Conservation (phyloP, 495 filamentous ascomycete genomes). For the Lophiotrema nucula region DNA sequence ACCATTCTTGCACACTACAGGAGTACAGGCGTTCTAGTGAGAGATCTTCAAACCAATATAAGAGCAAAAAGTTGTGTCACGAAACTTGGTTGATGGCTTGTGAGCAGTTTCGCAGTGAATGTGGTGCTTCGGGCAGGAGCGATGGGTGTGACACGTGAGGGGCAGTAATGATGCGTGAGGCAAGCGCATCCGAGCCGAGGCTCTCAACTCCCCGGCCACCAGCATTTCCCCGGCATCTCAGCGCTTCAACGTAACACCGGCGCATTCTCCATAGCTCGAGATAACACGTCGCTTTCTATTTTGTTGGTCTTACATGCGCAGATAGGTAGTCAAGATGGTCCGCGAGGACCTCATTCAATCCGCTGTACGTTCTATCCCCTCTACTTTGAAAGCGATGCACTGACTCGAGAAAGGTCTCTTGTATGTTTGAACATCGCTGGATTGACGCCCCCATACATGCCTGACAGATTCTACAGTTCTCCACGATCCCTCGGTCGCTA, state of each 20-base stretch:
- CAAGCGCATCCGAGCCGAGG: too few species aligned
- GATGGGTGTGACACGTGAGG: too few species aligned
- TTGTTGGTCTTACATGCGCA: neutral
- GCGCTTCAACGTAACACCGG: neutral
- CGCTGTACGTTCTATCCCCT: conserved; percentile 36
- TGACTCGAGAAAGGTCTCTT: conserved; percentile 53
- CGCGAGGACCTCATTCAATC: conserved; percentile 46
- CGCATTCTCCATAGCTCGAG: neutral
- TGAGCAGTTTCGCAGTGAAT: too few species aligned
- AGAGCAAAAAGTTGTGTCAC: too few species aligned
- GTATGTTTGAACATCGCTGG: conserved; percentile 38
- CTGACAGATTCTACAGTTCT: conserved; percentile 60
- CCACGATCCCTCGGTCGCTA: conserved; percentile 86
- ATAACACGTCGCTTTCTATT: neutral
- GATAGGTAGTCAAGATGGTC: conserved; percentile 37
- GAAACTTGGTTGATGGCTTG: too few species aligned
- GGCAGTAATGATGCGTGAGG: too few species aligned
- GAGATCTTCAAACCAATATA: too few species aligned
- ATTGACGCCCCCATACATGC: neutral
- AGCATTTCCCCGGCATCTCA: neutral
- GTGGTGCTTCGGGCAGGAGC: too few species aligned
- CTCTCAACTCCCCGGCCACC: neutral
- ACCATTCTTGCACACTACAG: too few species aligned
- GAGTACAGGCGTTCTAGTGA: too few species aligned
- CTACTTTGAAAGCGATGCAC: neutral